Evolutionary conservation across 257 asterid genomes (phyloP), one percentile per base, ranked within the genome.

Genomic region (Gynochthodes officinalis): DNA sequence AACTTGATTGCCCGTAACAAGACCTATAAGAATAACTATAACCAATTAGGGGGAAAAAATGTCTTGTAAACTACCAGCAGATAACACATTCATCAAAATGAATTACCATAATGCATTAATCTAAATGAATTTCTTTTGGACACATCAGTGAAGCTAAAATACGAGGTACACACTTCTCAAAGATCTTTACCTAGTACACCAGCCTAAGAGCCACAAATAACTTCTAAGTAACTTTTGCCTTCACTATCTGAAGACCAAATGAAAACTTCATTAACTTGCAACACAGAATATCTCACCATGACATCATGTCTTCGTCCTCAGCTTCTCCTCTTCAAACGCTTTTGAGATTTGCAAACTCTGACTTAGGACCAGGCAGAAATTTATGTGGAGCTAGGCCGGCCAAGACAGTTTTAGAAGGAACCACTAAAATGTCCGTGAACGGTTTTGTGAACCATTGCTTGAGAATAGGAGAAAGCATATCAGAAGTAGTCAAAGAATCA

Each of bases 391-490:
- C 33, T 19, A 18, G 75, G 76, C 62, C 53, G 42, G 54, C 37
- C 40, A 67, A 33, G 71, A 67, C 74, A 60, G 75, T 53, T 66
- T 32, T 23, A 25, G 73, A 61, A 78, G 12, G 64, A 71, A n/a
- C 10, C 37, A 25, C 66, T 74, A 55, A 64, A 60, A 61, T 57
- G 65, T 72, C 78, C 13, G 71, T 27, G 32, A 80, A 78, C 84
- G 88, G 73, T 75, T 84, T 85, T 46, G 67, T 71, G 27, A 88
- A 78, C 77, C 85, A 86, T 86, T 86, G 90, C 81, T 74, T 90
- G 78, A 87, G 88, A 58, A 76, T 75, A 15, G 92, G 87, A 77
- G 92, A 77, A 70, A 92, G 79, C 83, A 76, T 43, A 64, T 82
- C 84, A 73, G 87, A 82, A 21, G 44, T 71, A 69, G 82, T 82